These are phyloP conservation scores for Calonectria pseudoturangicola DNA, from an alignment of 2,329 filamentous ascomycete genomes.

Conservation along the genomic window DNA sequence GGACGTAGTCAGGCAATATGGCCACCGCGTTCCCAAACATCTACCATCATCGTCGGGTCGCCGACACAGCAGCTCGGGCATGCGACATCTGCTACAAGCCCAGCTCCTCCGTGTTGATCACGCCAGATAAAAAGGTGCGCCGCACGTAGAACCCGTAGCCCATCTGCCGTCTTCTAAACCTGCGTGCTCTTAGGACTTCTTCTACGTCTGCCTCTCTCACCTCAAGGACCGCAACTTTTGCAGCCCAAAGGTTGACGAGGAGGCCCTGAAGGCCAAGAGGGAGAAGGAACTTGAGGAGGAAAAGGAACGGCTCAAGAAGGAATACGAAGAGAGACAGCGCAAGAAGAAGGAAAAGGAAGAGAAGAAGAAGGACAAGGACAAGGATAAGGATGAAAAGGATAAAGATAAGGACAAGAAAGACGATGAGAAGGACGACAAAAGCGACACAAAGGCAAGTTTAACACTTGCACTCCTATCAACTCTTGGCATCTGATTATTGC, in stretches of 20 bases:
- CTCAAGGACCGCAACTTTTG: constrained; percentile 90
- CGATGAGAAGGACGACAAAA: constrained; percentile 57
- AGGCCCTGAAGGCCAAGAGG: constrained; percentile 75
- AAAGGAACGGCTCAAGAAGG: constrained; percentile 80
- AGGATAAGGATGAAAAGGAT: constrained; percentile 64
- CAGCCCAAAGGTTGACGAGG: constrained; percentile 82
- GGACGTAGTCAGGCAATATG: constrained; percentile 57
- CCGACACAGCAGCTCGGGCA: constrained; percentile 86
- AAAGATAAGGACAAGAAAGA: constrained; percentile 55
- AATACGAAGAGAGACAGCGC: constrained; percentile 84
- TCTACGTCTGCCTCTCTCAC: constrained; percentile 91
- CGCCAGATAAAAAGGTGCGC: constrained; percentile 88
- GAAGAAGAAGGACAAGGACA: constrained; percentile 66
- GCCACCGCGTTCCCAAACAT: constrained; percentile 79
- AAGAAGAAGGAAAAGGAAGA: constrained; percentile 80
- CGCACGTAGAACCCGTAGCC: constrained; percentile 16
- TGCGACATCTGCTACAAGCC: constrained; percentile 96
- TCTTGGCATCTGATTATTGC: too few species aligned
- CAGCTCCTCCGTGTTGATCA: constrained; percentile 90
- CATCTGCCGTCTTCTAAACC: constrained; percentile 31
- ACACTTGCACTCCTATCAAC: background rate
- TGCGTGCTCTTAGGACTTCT: constrained; percentile 79
- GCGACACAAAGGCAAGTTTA: constrained; percentile 45
- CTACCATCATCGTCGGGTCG: constrained; percentile 90
- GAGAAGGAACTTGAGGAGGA: constrained; percentile 80